Percentiles rank a stretch among this genome's conserved stretches.
These are phyloP conservation scores for Fistulinella cinereoalba DNA, from an alignment of 1,284 basidiomycete species.

Conservation along the genomic window DNA sequence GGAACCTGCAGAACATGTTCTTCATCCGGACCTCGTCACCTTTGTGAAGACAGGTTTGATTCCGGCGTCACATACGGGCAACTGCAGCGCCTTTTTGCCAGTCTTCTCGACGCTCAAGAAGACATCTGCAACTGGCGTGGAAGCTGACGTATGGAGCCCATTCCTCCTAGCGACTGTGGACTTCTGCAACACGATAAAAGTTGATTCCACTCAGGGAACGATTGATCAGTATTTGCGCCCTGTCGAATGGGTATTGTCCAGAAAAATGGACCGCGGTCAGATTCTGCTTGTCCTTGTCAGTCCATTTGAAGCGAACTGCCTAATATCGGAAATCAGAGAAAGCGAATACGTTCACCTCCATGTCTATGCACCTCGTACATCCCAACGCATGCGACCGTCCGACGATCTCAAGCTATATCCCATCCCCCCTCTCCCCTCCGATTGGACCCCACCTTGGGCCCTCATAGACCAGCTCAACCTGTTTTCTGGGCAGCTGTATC, in stretches of 20 bases:
- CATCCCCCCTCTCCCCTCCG: background rate
- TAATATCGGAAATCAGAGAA: background rate
- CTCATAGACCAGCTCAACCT: background rate
- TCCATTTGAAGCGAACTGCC: background rate
- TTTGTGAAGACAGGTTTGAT: background rate
- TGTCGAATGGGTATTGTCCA: background rate
- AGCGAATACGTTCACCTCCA: background rate
- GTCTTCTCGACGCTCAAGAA: background rate
- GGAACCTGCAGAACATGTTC: background rate
- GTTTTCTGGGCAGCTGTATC: background rate
- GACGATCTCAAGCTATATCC: slow-evolving; percentile 1
- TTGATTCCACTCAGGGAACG: background rate
- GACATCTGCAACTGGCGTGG: background rate
- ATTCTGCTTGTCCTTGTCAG: background rate
- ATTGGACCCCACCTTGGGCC: background rate
- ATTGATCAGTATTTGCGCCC: background rate
- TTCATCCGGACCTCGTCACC: background rate
- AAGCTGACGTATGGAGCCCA: background rate
- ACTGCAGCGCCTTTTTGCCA: background rate
- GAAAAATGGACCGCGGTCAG: background rate
- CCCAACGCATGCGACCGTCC: background rate
- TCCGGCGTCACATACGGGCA: no score
- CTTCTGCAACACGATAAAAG: background rate
- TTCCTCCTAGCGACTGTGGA: background rate
- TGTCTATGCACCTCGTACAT: background rate